Base-by-base conservation (phyloP, 176 grass and related monocot species). In the Zea luxurians region DNA sequence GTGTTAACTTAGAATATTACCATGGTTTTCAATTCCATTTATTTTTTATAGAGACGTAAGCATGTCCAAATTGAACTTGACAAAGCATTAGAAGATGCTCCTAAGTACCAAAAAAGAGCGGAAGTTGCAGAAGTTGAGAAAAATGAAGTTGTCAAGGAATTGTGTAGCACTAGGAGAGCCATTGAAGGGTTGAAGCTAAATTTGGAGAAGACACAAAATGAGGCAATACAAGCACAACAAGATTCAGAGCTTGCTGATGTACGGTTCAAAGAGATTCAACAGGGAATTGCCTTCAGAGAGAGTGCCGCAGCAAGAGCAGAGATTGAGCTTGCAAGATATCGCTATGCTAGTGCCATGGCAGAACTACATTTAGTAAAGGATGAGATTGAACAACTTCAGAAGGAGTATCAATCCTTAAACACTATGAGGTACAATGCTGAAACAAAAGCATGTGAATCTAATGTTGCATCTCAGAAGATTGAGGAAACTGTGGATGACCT, bases 151-250 rank as follows among this genome's bases (percentile, higher is more conserved):
- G 16, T 89, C 12, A 35, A 53, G 47, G 96, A 92, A 61, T 47
- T 92, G 16, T 64, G 69, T 41, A 45, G 13, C 21, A 81, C 72
- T 55, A 94, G 77, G 64, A 69, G 72, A n/a, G 74, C 64, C n/a
- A 64, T 94, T 66, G 96, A 99, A 74, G 88, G 91, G 13, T 76
- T 99, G 4, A 95, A 85, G 67, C 41, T 85, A 67, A 87, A 82
- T 48, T 44, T 95, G 34, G 96, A 99, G 36, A 95, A 89, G 70
- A 76, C 78, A 5, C 59, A 89, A 48, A 89, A 41, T 15, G 87
- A 92, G 44, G 83, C 85, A 66, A 64, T 85, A 58, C 89, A 95
- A 73, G 81, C 88, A 10, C 89, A 92, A 64, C 81, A 91, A 70
- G 92, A 98, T 47, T 84, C 81, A 2, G 87, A 92, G 79, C 81